These are phyloP conservation scores for Pestalotiopsis sp. DNA, from an alignment of 2,329 filamentous ascomycete species.

Conservation along the genomic window DNA sequence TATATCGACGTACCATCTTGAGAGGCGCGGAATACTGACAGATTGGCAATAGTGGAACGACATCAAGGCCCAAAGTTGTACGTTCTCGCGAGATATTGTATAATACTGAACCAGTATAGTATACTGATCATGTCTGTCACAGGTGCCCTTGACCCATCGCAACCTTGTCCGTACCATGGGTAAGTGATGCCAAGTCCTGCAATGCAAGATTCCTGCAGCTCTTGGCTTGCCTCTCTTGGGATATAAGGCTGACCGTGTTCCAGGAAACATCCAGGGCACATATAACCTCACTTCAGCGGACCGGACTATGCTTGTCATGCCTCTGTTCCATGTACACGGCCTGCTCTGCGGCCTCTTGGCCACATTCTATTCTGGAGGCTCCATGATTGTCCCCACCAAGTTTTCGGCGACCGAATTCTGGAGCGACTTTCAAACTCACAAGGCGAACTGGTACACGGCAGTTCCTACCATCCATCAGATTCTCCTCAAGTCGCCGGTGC, in stretches of 20 bases:
- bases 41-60: slow-evolving; percentile 62
- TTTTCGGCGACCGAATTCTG: slow-evolving; percentile 87
- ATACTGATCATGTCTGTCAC: background rate
- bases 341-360: slow-evolving; percentile 81
- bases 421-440: slow-evolving; percentile 71
- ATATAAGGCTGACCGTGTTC: background rate
- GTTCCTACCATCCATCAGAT: slow-evolving; percentile 95
- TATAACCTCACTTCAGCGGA: slow-evolving; percentile 72
- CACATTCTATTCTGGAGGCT: slow-evolving; percentile 74
- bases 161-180: slow-evolving; percentile 83
- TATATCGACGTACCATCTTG: background rate
- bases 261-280: slow-evolving; percentile 76
- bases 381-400: slow-evolving; percentile 74
- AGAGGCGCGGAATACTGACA: slow-evolving; percentile 22
- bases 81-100: slow-evolving; percentile 26
- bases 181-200: slow-evolving; percentile 34
- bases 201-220: background rate
- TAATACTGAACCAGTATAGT: background rate
- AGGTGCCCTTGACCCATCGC: slow-evolving; percentile 76
- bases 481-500: slow-evolving; percentile 72
- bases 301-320: slow-evolving; percentile 86
- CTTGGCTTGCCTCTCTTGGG: slow-evolving; percentile 5
- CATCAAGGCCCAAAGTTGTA: slow-evolving; percentile 81
- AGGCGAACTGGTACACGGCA: slow-evolving; percentile 89
- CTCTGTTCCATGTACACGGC: slow-evolving; percentile 89